Evolutionary conservation across 148 eudicot genomes (phyloP).

Genomic region (Limonium bicolor): DNA sequence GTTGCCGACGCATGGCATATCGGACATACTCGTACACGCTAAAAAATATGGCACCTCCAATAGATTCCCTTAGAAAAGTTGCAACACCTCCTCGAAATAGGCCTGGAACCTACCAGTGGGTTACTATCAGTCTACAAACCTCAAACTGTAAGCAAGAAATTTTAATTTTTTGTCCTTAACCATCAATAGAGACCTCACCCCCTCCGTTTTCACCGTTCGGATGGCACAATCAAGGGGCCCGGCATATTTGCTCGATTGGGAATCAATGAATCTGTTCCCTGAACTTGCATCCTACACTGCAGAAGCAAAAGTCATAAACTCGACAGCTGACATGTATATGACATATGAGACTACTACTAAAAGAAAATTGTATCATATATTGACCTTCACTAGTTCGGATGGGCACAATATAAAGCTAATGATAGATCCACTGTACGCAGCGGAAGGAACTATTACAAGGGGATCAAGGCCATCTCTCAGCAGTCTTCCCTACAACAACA

Average conservation of each 20-base stretch:
- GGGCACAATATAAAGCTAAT: slow-evolving; percentile 78
- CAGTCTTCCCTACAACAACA: slow-evolving; percentile 31
- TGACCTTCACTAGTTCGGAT: slow-evolving; percentile 75
- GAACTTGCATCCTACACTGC: slow-evolving; percentile 99
- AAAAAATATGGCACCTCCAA: slow-evolving; percentile 77
- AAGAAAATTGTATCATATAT: slow-evolving; percentile 3
- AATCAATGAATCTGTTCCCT: slow-evolving; percentile 67
- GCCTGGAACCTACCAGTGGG: slow-evolving; percentile 51
- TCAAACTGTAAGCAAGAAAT: slow-evolving; percentile 4
- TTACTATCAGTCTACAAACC: slow-evolving; percentile 9
- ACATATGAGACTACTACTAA: no score
- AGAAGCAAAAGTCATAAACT: slow-evolving; percentile 29
- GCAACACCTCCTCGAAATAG: slow-evolving; percentile 77
- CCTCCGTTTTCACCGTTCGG: slow-evolving; percentile 58
- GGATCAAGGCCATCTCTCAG: slow-evolving; percentile 46
- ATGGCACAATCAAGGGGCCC: slow-evolving; percentile 69
- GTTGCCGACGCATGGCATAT: slow-evolving; percentile 40
- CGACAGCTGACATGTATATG: no score
- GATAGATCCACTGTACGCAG: slow-evolving; percentile 56
- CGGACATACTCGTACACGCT: slow-evolving; percentile 64
- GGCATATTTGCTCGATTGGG: slow-evolving; percentile 38
- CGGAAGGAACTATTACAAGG: slow-evolving; percentile 63
- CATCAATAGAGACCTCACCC: slow-evolving; percentile 32
- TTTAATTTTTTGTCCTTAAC: not conserved
- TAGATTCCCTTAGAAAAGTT: slow-evolving; percentile 68